Conservation (phyloP, 257 asterid species). For the Rehmannia glutinosa region DNA sequence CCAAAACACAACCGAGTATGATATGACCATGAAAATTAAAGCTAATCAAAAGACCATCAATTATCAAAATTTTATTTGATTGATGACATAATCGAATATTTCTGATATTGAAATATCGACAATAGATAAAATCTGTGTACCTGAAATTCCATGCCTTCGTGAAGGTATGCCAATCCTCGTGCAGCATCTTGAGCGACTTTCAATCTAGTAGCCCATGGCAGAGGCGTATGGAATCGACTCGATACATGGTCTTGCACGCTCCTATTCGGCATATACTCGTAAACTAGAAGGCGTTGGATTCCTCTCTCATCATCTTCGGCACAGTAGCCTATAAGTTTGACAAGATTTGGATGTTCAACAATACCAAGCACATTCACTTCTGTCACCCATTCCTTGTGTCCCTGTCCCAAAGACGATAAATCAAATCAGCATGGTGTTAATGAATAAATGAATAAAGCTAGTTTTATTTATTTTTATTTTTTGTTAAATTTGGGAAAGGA, state of each 20-base stretch:
- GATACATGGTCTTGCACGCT: slow-evolving; percentile 81
- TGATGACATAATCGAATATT: too few species aligned
- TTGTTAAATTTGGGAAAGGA: too few species aligned
- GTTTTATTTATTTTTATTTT: too few species aligned
- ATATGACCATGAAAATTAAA: too few species aligned
- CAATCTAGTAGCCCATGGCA: slow-evolving; percentile 74
- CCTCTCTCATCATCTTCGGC: slow-evolving; percentile 94
- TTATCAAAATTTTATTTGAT: too few species aligned
- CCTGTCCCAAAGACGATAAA: slow-evolving; percentile 32
- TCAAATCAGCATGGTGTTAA: too few species aligned
- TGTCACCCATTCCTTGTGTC: slow-evolving; percentile 96
- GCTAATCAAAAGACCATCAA: too few species aligned
- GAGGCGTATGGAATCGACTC: slow-evolving; percentile 53
- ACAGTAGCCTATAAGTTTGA: slow-evolving; percentile 74
- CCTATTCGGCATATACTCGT: slow-evolving; percentile 62
- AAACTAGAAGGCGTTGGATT: slow-evolving; percentile 75
- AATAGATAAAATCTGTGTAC: slow-evolving; percentile 18
- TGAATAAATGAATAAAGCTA: too few species aligned
- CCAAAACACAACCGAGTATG: neutral
- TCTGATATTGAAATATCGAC: too few species aligned
- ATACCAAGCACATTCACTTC: slow-evolving; percentile 86
- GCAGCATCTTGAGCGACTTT: slow-evolving; percentile 77
- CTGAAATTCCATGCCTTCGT: slow-evolving; percentile 95
- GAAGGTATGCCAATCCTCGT: slow-evolving; percentile 77
- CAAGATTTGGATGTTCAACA: slow-evolving; percentile 84